These are phyloP conservation scores for Pythium phragmiticola DNA, from an alignment of 352 stramenopile genomes.

Conservation along the genomic window DNA sequence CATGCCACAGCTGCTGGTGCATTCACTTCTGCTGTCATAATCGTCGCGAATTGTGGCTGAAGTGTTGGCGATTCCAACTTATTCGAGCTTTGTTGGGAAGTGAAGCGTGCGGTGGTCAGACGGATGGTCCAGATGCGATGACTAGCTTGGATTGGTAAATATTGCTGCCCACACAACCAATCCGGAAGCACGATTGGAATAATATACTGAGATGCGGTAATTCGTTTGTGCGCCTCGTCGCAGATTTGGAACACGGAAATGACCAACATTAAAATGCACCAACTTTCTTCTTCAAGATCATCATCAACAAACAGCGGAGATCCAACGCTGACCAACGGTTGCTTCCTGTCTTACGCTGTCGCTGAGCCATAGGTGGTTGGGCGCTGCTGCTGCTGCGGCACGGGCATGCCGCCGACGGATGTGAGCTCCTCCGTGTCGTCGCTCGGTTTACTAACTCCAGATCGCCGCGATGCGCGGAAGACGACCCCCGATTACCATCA, in stretches of 20 bases:
- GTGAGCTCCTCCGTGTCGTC: slow-evolving; percentile 23
- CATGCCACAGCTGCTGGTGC: slow-evolving; percentile 45
- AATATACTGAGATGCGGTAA: slow-evolving; percentile 4
- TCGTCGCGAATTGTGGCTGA: slow-evolving; percentile 3
- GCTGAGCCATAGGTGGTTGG: slow-evolving; percentile 27
- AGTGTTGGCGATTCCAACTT: not conserved
- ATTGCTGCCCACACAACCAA: slow-evolving; percentile 8
- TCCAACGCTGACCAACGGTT: not conserved
- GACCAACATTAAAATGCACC: not conserved
- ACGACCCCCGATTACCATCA: slow-evolving; percentile 12
- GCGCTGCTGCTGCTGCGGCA: slow-evolving; percentile 16
- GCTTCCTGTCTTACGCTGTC: not conserved
- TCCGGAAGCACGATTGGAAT: not conserved
- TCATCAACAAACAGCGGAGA: not conserved
- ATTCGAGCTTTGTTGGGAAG: not conserved
- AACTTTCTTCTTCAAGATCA: not conserved
- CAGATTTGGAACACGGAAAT: slow-evolving; percentile 6
- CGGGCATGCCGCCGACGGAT: slow-evolving; percentile 30
- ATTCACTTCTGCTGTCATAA: slow-evolving; percentile 77
- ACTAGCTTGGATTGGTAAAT: slow-evolving; percentile 1
- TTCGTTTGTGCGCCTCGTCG: not conserved
- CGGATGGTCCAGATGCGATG: slow-evolving; percentile 4
- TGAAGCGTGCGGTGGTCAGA: not conserved
- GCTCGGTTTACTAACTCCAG: slow-evolving; percentile 41
- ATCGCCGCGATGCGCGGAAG: slow-evolving; percentile 6